Percentiles rank a stretch among this genome's conserved stretches.
Evolutionary conservation across 192 early-diverging fungal genomes (phyloP).

Genomic region (Gonapodya prolifera): DNA sequence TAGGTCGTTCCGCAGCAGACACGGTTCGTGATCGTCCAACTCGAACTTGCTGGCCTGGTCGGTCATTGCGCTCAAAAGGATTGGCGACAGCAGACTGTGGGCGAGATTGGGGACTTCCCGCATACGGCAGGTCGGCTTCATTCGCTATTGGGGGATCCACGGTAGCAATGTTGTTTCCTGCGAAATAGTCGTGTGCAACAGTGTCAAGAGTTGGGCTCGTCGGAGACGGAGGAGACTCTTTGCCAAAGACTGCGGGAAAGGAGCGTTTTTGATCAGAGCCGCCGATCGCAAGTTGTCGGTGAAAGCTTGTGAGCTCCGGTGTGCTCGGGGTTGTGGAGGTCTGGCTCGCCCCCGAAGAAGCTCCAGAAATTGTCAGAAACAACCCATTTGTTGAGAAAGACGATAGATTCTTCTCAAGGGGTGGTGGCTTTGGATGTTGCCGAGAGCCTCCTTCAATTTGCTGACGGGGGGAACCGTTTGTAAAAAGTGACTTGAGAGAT

Average conservation of each 20-base stretch:
- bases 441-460: background rate
- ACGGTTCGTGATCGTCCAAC: background rate
- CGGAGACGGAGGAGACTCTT: background rate
- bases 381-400: background rate
- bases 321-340: background rate
- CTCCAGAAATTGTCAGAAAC: background rate
- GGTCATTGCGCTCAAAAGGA: too few relatives aligned
- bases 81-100: background rate
- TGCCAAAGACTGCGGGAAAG: background rate
- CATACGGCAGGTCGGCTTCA: background rate
- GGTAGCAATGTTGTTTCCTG: background rate
- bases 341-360: background rate
- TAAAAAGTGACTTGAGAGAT: too few relatives aligned
- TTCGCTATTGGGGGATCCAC: background rate
- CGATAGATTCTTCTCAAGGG: background rate
- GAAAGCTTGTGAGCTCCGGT: background rate
- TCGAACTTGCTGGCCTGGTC: too few relatives aligned
- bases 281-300: background rate
- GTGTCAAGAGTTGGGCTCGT: background rate
- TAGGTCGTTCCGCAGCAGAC: background rate
- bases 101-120: background rate
- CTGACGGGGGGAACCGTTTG: too few relatives aligned
- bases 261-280: background rate
- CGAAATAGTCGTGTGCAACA: too few relatives aligned
- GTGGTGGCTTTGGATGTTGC: background rate